These are phyloP conservation scores for Aquanectria penicillioides DNA, from an alignment of 2,329 filamentous ascomycete species.

Conservation along the genomic window DNA sequence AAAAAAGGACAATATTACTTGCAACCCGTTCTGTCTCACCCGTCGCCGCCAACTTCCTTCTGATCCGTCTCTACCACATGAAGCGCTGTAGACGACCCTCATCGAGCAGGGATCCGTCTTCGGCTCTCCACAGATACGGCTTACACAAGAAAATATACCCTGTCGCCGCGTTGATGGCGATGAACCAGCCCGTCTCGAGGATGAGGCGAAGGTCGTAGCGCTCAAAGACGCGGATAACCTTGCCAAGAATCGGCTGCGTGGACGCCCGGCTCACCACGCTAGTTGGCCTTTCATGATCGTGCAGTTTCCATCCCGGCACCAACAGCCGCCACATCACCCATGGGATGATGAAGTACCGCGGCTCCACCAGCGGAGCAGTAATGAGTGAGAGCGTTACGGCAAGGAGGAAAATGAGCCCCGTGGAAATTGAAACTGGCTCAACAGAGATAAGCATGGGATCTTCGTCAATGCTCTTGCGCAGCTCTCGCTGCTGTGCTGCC, in stretches of 20 bases:
- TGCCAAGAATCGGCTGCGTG: constrained; percentile 8
- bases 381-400: constrained; percentile 82
- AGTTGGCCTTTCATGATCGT: constrained; percentile 26
- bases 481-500: constrained; percentile 5
- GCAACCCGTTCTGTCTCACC: background rate
- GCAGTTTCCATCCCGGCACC: constrained; percentile 64
- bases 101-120: constrained; percentile 63
- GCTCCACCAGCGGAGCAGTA: constrained; percentile 92
- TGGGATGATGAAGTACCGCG: constrained; percentile 93
- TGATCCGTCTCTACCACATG: constrained; percentile 72
- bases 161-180: constrained; percentile 71
- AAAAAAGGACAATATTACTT: constrained; percentile 21
- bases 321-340: constrained; percentile 94
- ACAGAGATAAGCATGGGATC: constrained; percentile 42
- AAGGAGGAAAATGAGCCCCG: constrained; percentile 67
- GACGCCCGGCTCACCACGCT: constrained; percentile 7
- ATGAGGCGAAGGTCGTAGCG: constrained; percentile 58
- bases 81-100: constrained; percentile 75
- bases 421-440: constrained; percentile 57
- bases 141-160: constrained; percentile 76
- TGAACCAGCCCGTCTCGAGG: constrained; percentile 75
- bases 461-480: constrained; percentile 32
- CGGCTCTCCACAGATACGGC: constrained; percentile 73
- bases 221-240: constrained; percentile 18
- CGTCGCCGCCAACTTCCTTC: background rate